phyloP scores from a whole-genome alignment of 129 eudicot species.

The Escallonia rubra region DNA sequence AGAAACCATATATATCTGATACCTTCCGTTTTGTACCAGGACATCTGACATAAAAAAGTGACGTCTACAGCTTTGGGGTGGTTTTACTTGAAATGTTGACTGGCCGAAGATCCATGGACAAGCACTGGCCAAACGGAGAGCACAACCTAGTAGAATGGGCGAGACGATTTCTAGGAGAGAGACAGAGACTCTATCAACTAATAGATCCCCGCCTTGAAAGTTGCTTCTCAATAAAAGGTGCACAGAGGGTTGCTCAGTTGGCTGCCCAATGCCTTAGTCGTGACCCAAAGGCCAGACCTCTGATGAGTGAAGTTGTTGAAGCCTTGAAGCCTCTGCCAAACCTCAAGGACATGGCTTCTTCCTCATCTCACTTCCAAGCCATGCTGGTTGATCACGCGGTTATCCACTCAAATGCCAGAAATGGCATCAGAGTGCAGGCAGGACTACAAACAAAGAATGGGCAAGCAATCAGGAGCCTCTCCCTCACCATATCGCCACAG shows the following conservation, averaged over 20 bases:
- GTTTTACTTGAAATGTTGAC: constrained; percentile 74
- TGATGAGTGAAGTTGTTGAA: constrained; percentile 75
- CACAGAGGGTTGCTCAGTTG: constrained; percentile 64
- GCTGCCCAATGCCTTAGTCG: constrained; percentile 75
- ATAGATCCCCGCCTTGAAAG: constrained; percentile 80
- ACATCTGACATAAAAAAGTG: constrained; percentile 81
- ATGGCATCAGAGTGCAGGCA: constrained; percentile 26
- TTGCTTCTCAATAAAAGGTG: constrained; percentile 69
- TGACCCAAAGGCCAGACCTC: constrained; percentile 63
- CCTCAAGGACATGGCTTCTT: constrained; percentile 70
- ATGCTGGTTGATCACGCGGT: constrained; percentile 56
- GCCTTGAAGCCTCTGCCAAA: constrained; percentile 53
- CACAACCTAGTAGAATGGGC: constrained; percentile 90
- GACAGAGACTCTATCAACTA: constrained; percentile 52
- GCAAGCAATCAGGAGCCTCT: constrained; percentile 38
- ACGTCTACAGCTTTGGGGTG: constrained; percentile 78
- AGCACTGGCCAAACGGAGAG: constrained; percentile 63
- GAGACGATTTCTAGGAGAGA: constrained; percentile 54
- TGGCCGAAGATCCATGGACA: constrained; percentile 84
- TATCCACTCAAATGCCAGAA: constrained; percentile 25
- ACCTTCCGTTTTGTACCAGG: constrained; percentile 38
- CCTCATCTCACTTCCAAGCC: constrained; percentile 60
- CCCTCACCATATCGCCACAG: constrained; percentile 40
- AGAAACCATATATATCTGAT: constrained; percentile 7
- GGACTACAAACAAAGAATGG: constrained; percentile 41